Conservation (phyloP, 129 eudicot species). For the Calendula officinalis region DNA sequence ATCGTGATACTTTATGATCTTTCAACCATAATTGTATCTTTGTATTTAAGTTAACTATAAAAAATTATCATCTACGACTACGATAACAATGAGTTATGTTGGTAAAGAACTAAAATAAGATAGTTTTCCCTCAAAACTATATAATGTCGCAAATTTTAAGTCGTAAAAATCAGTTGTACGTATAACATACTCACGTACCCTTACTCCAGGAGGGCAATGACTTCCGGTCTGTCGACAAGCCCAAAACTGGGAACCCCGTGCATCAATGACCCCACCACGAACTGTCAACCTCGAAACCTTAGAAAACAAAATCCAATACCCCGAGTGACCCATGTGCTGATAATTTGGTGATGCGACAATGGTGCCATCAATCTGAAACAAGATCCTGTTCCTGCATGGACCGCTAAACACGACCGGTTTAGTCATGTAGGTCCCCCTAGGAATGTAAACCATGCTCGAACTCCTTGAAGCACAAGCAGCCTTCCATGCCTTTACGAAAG, state of each 20-base stretch:
- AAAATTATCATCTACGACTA: too few relatives aligned
- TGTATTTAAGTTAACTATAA: too few relatives aligned
- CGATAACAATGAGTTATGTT: too few relatives aligned
- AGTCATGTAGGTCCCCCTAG: constrained; percentile 50
- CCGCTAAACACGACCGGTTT: constrained; percentile 50
- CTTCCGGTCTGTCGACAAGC: constrained; percentile 44
- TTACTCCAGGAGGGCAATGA: constrained; percentile 60
- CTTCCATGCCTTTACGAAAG: constrained; percentile 50
- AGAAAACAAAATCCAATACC: constrained; percentile 63
- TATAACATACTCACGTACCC: constrained; percentile 33
- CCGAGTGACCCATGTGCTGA: constrained; percentile 49
- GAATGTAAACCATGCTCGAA: constrained; percentile 46
- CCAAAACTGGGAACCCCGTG: constrained; percentile 59
- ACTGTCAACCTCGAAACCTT: constrained; percentile 45
- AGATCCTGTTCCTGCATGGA: constrained; percentile 50
- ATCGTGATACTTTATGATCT: too few relatives aligned
- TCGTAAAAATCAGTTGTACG: too few relatives aligned
- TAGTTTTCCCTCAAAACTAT: too few relatives aligned
- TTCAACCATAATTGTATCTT: too few relatives aligned
- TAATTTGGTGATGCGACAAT: constrained; percentile 58
- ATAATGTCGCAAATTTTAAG: too few relatives aligned
- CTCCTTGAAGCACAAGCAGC: constrained; percentile 41
- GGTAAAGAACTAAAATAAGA: too few relatives aligned
- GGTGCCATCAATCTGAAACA: constrained; percentile 51
- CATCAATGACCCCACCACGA: constrained; percentile 58